A percentile compares a stretch with the other conserved stretches of the same genome.
phyloP scores from a whole-genome alignment of 2,329 filamentous ascomycete genomes.

The Sporothrix variecibatus region DNA sequence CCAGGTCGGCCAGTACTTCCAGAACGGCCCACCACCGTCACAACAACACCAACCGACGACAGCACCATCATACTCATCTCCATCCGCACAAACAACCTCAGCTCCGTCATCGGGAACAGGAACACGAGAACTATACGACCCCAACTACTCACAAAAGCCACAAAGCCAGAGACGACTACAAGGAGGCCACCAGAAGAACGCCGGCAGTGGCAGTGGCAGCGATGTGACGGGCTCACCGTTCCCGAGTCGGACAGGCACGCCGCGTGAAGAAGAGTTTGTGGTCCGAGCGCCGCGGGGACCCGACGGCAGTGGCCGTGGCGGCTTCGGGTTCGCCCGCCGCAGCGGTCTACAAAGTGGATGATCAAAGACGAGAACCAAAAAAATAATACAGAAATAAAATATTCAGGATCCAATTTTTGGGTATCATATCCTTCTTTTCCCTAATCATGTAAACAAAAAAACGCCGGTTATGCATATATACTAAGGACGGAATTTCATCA shows the following conservation, averaged over 20 bases:
- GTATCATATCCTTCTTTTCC: constrained; percentile 12
- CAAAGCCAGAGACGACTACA: constrained; percentile 44
- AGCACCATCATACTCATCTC: neutral
- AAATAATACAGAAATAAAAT: neutral
- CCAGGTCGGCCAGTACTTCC: constrained; percentile 30
- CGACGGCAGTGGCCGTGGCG: constrained; percentile 72
- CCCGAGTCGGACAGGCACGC: constrained; percentile 47
- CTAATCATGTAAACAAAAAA: neutral
- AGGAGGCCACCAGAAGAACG: neutral
- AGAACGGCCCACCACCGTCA: neutral
- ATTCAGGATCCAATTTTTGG: constrained; percentile 22
- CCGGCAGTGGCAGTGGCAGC: constrained; percentile 33
- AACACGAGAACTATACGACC: constrained; percentile 73
- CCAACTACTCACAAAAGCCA: constrained; percentile 67
- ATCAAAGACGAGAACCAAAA: neutral
- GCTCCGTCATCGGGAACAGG: constrained; percentile 30
- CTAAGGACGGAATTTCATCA: neutral
- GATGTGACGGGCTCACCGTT: constrained; percentile 35
- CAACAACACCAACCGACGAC: neutral
- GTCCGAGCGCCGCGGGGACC: constrained; percentile 77
- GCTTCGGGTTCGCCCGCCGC: constrained; percentile 72
- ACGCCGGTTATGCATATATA: constrained; percentile 5
- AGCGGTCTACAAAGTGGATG: constrained; percentile 46
- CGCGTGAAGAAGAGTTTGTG: constrained; percentile 64
- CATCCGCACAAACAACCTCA: neutral